Evolutionary conservation across 345 rosid species (phyloP).

Genomic region (Murraya koenigii): DNA sequence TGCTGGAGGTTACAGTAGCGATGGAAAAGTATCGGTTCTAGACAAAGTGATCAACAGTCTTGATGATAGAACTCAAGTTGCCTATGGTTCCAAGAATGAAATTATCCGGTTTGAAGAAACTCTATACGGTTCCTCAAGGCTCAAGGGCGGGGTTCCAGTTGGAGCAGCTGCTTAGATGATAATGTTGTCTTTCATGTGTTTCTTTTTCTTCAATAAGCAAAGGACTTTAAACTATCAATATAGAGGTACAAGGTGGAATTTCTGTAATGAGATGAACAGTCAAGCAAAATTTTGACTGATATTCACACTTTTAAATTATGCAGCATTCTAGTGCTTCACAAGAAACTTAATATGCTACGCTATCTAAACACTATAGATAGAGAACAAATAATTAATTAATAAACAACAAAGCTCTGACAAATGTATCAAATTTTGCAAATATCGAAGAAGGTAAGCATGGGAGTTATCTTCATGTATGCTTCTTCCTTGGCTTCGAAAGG

Average conservation of each 20-base stretch:
- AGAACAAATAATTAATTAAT: not conserved
- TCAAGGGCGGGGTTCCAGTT: slow-evolving; percentile 63
- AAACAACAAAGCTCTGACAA: not conserved
- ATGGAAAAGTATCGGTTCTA: slow-evolving; percentile 68
- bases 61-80: slow-evolving; percentile 97
- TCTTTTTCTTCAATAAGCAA: not conserved
- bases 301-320: not conserved
- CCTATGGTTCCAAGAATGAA: slow-evolving; percentile 93
- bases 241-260: not conserved
- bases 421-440: not conserved
- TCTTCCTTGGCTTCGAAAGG: not conserved
- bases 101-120: slow-evolving; percentile 88
- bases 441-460: slow-evolving; percentile 14
- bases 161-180: slow-evolving; percentile 54
- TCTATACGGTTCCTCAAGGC: slow-evolving; percentile 82
- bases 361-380: not conserved
- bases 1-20: slow-evolving; percentile 93
- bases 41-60: slow-evolving; percentile 65
- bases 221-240: slow-evolving; percentile 5
- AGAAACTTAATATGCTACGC: not conserved
- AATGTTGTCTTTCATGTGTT: not conserved
- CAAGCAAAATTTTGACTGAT: not conserved
- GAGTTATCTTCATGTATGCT: slow-evolving; percentile 15
- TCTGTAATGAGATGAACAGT: not conserved
- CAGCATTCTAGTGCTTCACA: not conserved